These are phyloP conservation scores for Gossypium trilobum DNA, from an alignment of 441 rosid species.

Conservation along the genomic window DNA sequence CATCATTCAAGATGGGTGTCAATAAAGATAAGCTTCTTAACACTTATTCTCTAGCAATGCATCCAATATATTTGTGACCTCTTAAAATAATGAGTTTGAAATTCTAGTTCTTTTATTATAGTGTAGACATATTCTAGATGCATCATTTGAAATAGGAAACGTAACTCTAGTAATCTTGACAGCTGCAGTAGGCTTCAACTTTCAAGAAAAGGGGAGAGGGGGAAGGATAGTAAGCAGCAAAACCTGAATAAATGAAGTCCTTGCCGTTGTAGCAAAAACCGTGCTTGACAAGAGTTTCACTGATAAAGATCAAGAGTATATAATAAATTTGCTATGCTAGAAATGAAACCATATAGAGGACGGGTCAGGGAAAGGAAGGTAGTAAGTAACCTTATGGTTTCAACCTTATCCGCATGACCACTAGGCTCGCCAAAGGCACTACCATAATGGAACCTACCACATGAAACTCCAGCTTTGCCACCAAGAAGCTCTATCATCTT, in stretches of 20 bases:
- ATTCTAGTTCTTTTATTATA: constrained; percentile 1
- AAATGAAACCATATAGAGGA: neutral
- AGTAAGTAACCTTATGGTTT: constrained; percentile 49
- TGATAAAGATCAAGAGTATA: constrained; percentile 22
- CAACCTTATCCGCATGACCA: constrained; percentile 91
- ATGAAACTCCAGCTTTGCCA: constrained; percentile 85
- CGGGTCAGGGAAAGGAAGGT: too few species aligned
- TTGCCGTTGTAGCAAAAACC: constrained; percentile 90
- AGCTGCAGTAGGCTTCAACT: neutral
- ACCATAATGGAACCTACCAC: constrained; percentile 85
- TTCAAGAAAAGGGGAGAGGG: neutral
- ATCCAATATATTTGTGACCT: neutral
- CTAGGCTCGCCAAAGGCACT: constrained; percentile 96
- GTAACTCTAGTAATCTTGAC: neutral
- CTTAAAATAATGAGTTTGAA: neutral
- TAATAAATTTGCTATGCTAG: neutral
- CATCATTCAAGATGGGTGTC: neutral
- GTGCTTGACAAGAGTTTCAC: constrained; percentile 64
- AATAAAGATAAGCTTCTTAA: neutral
- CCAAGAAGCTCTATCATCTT: constrained; percentile 98
- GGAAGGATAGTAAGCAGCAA: constrained; percentile 1
- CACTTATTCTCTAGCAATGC: neutral
- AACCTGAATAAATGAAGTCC: constrained; percentile 91
- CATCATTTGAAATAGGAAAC: neutral
- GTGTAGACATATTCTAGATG: neutral